Conservation (phyloP, 2,329 filamentous ascomycete genomes). For the Bipolaris bicolor region DNA sequence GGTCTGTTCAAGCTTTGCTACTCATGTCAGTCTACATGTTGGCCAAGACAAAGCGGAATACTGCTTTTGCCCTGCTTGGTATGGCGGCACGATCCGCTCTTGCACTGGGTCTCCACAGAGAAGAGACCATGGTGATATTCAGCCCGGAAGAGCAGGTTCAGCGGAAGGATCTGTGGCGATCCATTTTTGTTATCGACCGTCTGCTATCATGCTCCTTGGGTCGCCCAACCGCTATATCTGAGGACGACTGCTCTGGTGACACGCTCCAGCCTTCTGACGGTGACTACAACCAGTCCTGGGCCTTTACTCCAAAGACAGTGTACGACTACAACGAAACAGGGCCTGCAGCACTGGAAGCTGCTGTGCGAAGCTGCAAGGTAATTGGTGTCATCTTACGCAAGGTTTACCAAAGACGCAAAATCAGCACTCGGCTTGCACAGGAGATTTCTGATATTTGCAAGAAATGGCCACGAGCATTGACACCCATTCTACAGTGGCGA, state of each 20-base stretch:
- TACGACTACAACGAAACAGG: slow-evolving; percentile 44
- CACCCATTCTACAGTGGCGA: slow-evolving; percentile 58
- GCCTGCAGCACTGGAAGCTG: slow-evolving; percentile 58
- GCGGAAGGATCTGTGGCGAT: slow-evolving; percentile 67
- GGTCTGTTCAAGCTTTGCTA: slow-evolving; percentile 67
- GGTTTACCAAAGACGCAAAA: slow-evolving; percentile 65
- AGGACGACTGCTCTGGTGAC: slow-evolving; percentile 65
- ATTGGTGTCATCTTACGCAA: slow-evolving; percentile 65
- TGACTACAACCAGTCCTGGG: slow-evolving; percentile 27
- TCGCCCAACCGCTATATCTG: slow-evolving; percentile 65
- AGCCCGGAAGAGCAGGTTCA: slow-evolving; percentile 53
- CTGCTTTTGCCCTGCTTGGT: slow-evolving; percentile 68
- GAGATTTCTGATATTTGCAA: slow-evolving; percentile 63
- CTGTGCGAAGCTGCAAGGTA: slow-evolving; percentile 63
- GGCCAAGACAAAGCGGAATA: slow-evolving; percentile 65
- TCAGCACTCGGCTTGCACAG: slow-evolving; percentile 63
- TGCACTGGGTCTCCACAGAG: slow-evolving; percentile 66
- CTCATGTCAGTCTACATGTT: slow-evolving; percentile 71
- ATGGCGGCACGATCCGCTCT: slow-evolving; percentile 67
- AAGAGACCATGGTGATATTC: slow-evolving; percentile 64
- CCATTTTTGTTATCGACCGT: slow-evolving; percentile 68
- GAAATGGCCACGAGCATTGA: slow-evolving; percentile 58
- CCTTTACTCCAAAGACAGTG: slow-evolving; percentile 16
- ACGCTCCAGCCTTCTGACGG: slow-evolving; percentile 45
- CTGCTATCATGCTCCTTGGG: slow-evolving; percentile 69